Conservation (phyloP, 306 rosid species). For the Cucumis hystrix region DNA sequence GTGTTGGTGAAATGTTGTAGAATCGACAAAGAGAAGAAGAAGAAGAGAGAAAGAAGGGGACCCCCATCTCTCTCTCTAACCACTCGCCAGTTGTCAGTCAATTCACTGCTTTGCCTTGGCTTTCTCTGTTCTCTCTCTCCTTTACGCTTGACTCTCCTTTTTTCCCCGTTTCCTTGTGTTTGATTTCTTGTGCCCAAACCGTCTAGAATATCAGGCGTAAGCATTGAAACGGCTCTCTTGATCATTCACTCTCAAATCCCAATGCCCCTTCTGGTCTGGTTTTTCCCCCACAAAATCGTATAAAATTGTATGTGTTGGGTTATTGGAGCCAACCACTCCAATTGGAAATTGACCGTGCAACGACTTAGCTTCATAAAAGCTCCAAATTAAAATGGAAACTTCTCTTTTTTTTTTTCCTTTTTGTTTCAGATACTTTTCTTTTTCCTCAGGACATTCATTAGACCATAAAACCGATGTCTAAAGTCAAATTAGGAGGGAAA, state of each 20-base stretch:
- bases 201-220: background rate
- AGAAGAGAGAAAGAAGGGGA: conserved; percentile 32
- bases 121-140: conserved; percentile 7
- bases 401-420: background rate
- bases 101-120: conserved; percentile 33
- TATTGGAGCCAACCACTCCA: background rate
- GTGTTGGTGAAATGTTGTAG: background rate
- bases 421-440: background rate
- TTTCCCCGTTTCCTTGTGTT: background rate
- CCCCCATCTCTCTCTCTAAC: conserved; percentile 21
- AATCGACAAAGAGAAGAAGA: background rate
- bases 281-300: background rate
- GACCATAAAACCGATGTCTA: background rate
- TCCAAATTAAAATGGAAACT: background rate
- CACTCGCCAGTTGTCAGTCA: conserved; percentile 38
- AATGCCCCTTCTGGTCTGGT: background rate
- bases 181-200: background rate
- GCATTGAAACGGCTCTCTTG: background rate
- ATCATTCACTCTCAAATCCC: background rate
- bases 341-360: background rate
- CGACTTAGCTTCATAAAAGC: background rate
- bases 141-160: background rate
- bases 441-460: background rate
- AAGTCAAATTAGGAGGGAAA: background rate
- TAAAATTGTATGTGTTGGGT: background rate